Conservation (phyloP, 306 rosid genomes). For the Herpetospermum pedunculosum region DNA sequence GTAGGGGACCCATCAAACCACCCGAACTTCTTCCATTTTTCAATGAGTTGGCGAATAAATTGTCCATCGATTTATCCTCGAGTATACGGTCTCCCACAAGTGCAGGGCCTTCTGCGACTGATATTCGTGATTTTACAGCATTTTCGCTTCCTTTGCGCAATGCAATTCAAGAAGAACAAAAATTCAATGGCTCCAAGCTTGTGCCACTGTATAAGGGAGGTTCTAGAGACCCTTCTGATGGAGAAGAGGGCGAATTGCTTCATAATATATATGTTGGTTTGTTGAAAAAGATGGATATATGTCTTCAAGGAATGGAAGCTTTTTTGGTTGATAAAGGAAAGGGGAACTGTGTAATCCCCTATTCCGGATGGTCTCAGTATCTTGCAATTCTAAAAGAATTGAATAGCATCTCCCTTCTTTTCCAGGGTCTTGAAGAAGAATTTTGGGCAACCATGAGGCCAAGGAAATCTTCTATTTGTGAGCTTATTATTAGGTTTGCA, state of each 20-base stretch:
- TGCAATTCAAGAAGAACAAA: conserved; percentile 8
- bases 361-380: conserved; percentile 42
- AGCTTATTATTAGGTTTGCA: conserved; percentile 29
- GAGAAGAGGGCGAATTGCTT: conserved; percentile 34
- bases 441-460: conserved; percentile 37
- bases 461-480: conserved; percentile 26
- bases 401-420: conserved; percentile 36
- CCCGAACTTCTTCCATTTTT: conserved; percentile 40
- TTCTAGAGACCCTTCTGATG: conserved; percentile 15
- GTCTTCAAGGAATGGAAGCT: conserved; percentile 38
- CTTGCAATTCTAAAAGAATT: conserved; percentile 47
- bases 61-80: conserved; percentile 34
- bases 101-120: conserved; percentile 27
- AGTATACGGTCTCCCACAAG: conserved; percentile 30
- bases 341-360: conserved; percentile 21
- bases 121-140: conserved; percentile 36
- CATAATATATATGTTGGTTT: conserved; percentile 20
- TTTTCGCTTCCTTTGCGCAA: conserved; percentile 34
- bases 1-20: conserved; percentile 16
- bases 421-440: conserved; percentile 32
- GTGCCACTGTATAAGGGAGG: conserved; percentile 3
- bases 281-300: conserved; percentile 33
- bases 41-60: conserved; percentile 27
- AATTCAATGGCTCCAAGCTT: conserved; percentile 8
- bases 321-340: conserved; percentile 24